Percentiles rank a stretch among this genome's conserved stretches.
Conservation (phyloP, 345 rosid genomes). For the Eutrema heterophyllum region DNA sequence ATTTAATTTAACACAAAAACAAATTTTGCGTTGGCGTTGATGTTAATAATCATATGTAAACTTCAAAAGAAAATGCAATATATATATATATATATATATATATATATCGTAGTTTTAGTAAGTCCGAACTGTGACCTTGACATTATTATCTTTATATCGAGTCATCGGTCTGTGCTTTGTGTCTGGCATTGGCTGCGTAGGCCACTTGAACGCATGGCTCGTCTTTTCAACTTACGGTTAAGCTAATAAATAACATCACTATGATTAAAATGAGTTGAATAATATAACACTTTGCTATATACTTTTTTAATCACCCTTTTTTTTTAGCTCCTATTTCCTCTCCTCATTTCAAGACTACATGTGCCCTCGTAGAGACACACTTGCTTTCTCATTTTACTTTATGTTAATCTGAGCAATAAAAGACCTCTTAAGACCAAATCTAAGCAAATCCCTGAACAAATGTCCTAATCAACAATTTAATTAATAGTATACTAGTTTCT, state of each 20-base stretch:
- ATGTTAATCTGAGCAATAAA: conserved; percentile 22
- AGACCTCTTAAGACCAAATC: conserved; percentile 44
- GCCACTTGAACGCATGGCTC: not conserved
- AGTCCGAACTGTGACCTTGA: not conserved
- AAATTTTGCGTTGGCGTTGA: not conserved
- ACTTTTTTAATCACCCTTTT: not conserved
- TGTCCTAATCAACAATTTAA: conserved; percentile 28
- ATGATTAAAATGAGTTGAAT: not conserved
- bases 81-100: not conserved
- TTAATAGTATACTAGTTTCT: not conserved
- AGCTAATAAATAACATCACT: not conserved
- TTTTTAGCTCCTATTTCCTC: conserved; percentile 26
- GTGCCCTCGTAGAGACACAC: conserved; percentile 25
- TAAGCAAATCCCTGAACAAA: conserved; percentile 58
- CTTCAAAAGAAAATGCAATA: not conserved
- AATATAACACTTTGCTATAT: conserved; percentile 2
- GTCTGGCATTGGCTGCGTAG: not conserved
- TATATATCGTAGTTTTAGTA: not conserved
- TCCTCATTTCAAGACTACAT: conserved; percentile 29
- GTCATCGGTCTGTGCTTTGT: not conserved
- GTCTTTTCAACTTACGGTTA: conserved; percentile 9
- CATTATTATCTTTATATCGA: not conserved
- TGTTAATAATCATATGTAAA: not conserved
- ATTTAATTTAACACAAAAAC: not conserved
- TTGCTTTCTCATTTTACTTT: conserved; percentile 25